Evolutionary conservation across 2,329 filamentous ascomycete genomes (phyloP).

Genomic region (Cercospora beticola): DNA sequence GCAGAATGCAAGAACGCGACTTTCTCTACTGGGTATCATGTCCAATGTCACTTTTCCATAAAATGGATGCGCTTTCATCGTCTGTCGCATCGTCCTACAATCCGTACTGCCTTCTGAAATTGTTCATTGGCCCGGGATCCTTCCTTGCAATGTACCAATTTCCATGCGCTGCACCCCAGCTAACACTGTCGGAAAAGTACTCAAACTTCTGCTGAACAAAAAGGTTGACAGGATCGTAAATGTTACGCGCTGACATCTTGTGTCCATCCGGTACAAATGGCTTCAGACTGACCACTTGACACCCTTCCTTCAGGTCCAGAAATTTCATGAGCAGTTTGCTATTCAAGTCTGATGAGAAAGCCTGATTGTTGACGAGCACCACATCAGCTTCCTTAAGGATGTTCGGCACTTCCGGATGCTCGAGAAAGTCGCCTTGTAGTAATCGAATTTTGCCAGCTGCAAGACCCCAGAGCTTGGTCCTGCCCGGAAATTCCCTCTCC

Average conservation of each 20-base stretch:
- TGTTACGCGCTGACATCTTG: conserved; percentile 69
- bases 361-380: conserved; percentile 97
- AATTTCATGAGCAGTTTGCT: conserved; percentile 84
- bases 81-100: conserved; percentile 9
- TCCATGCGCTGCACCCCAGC: conserved; percentile 79
- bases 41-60: neutral
- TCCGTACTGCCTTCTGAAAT: conserved; percentile 45
- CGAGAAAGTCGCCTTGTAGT: conserved; percentile 79
- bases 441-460: conserved; percentile 75
- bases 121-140: conserved; percentile 57
- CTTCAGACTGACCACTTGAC: conserved; percentile 86
- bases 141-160: conserved; percentile 86
- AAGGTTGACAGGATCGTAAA: conserved; percentile 78
- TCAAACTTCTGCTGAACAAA: conserved; percentile 71
- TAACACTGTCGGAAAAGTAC: conserved; percentile 71
- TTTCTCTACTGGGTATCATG: neutral
- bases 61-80: conserved; percentile 4
- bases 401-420: conserved; percentile 66
- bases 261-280: conserved; percentile 82
- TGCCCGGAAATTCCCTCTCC: conserved; percentile 76
- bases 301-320: conserved; percentile 86
- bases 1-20: neutral
- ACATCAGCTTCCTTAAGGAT: conserved; percentile 84
- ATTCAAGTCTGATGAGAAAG: conserved; percentile 85
- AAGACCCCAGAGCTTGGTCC: conserved; percentile 87